phyloP scores from a whole-genome alignment of 2,329 filamentous ascomycete genomes.

The Chaetomium globosum region DNA sequence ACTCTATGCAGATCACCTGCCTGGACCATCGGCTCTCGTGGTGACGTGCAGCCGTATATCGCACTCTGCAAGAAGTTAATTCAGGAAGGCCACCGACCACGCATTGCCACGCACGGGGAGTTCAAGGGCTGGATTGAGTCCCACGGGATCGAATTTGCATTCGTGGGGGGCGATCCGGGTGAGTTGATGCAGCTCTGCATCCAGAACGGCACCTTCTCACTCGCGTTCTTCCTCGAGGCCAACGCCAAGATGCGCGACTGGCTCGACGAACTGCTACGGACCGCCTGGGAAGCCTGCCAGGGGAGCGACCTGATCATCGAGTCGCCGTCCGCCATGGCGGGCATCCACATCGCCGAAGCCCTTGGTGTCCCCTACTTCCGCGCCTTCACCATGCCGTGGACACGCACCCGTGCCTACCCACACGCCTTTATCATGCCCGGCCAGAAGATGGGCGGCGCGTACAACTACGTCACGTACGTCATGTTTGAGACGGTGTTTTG shows the following conservation, averaged over 20 bases:
- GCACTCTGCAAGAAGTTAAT: conserved; percentile 88
- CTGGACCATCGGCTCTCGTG: conserved; percentile 90
- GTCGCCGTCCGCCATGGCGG: conserved; percentile 93
- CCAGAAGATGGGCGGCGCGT: conserved; percentile 90
- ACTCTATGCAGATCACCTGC: conserved; percentile 82
- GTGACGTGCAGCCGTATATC: conserved; percentile 97
- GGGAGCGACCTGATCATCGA: conserved; percentile 90
- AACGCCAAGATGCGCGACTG: conserved; percentile 88
- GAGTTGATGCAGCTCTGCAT: conserved; percentile 96
- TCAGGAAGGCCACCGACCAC: conserved; percentile 81
- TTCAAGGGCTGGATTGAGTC: conserved; percentile 86
- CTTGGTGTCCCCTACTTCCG: conserved; percentile 93
- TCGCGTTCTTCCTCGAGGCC: conserved; percentile 84
- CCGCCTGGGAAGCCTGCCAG: conserved; percentile 82
- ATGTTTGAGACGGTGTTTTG: conserved; percentile 98
- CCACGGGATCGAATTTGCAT: conserved; percentile 92
- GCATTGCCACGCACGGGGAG: conserved; percentile 89
- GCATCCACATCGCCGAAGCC: conserved; percentile 95
- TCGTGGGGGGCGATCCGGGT: conserved; percentile 85
- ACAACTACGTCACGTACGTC: conserved; percentile 93
- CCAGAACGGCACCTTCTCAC: conserved; percentile 95
- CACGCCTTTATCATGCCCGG: conserved; percentile 94
- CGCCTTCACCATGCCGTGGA: conserved; percentile 99
- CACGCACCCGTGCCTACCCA: conserved; percentile 89
- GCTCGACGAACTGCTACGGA: conserved; percentile 84